A percentile compares a stretch with the other conserved stretches of the same genome.
Evolutionary conservation across 768 basidiomycete species (phyloP).

Genomic region (Leccinum subgranulosum): DNA sequence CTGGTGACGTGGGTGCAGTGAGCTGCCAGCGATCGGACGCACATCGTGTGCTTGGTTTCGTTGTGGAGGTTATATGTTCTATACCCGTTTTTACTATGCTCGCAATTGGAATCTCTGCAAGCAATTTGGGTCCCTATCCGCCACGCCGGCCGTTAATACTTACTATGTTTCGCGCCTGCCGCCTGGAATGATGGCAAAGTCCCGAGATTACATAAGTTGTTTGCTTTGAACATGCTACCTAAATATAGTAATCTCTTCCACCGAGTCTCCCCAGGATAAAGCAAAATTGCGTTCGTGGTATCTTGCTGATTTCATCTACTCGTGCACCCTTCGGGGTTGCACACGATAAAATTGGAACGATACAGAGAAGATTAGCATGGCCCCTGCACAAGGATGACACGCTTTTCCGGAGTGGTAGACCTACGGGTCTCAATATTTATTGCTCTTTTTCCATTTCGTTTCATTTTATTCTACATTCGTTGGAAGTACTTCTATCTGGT

Average conservation of each 20-base stretch:
- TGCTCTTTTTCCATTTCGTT: conserved; percentile 10
- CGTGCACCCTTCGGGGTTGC: conserved; percentile 86
- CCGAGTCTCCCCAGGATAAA: conserved; percentile 18
- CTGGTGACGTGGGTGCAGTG: conserved; percentile 26
- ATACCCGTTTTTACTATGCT: conserved; percentile 9
- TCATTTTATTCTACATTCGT: no score
- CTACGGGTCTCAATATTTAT: conserved; percentile 44
- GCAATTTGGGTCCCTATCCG: no score
- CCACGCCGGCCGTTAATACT: no score
- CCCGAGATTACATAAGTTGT: no score
- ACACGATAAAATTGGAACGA: conserved; percentile 99
- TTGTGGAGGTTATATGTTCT: conserved; percentile 7
- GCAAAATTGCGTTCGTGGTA: conserved; percentile 12
- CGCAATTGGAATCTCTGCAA: no score
- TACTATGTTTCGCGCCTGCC: no score
- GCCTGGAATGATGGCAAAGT: no score
- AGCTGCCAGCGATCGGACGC: neutral
- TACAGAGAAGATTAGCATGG: conserved; percentile 99
- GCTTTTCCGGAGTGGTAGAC: conserved; percentile 90
- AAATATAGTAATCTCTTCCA: no score
- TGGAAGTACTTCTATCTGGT: no score
- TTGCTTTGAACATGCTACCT: no score
- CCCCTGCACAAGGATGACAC: conserved; percentile 99
- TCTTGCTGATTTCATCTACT: neutral
- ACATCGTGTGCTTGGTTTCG: conserved; percentile 6